Base-by-base conservation (phyloP, 2,329 filamentous ascomycete genomes). In the Chalaropsis thielavioides region DNA sequence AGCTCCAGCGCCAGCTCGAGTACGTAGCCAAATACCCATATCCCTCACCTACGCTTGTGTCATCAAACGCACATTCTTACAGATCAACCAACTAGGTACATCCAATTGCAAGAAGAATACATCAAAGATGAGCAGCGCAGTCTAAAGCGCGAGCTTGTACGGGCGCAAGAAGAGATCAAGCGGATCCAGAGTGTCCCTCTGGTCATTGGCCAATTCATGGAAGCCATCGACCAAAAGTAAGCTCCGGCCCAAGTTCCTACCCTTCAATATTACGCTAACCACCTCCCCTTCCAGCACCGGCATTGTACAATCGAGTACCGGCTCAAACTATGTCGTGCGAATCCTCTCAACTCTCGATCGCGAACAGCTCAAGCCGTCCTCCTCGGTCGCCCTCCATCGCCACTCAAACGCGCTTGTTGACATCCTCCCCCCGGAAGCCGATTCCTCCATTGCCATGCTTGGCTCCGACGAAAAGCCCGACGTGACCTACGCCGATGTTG, bases 71-170 rank as follows among this genome's bases (percentile, higher is more conserved):
- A 35, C 6, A 58, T 8, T n/a, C 17, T 58, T 31, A 38, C 54
- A 35, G 22, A 17, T 19, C 15, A 11, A 3, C 4, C 54, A 17
- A n/a, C n/a, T 71, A 90, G 87, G 75, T 90, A 95, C 76, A 96
- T 97, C 75, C 90, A 96, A 77, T 83, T 99, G 71, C 94, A 99
- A 79, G 94, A 99, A 78, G 94, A 99, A 76, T 99, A 99, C 77
- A 99, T 99, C 85, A 99, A 99, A 80, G 94, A 99, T 84, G 94
- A 99, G 81, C 94, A 99, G 79, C 87, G 90, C 79, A 96, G 91
- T 78, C 78, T 99, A 75, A 99, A 99, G 82, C 86, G 94, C 71
- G 94, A 99, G 80, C 83, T 99, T 62, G 92, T 99, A 64, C 86
- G 94, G 71, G 94, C 94, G 71, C 94, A 99, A 75, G 94, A 99